A percentile compares a stretch with the other conserved stretches of the same genome.
phyloP scores from a whole-genome alignment of 345 rosid genomes.

The Dipteronia sinensis region DNA sequence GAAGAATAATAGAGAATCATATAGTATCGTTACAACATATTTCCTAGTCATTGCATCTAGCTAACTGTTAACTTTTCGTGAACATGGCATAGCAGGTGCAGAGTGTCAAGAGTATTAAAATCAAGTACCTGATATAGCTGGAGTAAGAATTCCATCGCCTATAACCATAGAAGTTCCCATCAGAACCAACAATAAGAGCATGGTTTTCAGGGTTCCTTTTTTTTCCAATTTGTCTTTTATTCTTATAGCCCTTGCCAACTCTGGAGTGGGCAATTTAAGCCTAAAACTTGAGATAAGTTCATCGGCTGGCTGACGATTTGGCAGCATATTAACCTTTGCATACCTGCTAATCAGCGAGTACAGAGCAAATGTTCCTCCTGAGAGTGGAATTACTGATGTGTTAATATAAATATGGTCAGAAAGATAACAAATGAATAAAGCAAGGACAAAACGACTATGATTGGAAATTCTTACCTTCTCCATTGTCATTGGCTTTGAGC shows the following conservation, averaged over 20 bases:
- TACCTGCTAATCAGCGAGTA: conserved; percentile 88
- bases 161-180: conserved; percentile 98
- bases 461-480: conserved; percentile 61
- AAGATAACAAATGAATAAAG: conserved; percentile 1
- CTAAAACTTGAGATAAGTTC: conserved; percentile 85
- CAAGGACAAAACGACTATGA: background rate
- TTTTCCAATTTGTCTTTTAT: conserved; percentile 83
- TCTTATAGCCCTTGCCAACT: conserved; percentile 76
- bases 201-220: conserved; percentile 69
- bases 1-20: background rate
- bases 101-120: background rate
- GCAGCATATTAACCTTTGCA: conserved; percentile 84
- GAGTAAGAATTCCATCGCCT: conserved; percentile 96
- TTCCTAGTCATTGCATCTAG: conserved; percentile 1
- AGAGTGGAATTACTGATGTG: conserved; percentile 28
- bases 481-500: conserved; percentile 95
- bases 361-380: conserved; percentile 98
- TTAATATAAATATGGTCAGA: conserved; percentile 16
- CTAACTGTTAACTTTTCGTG: background rate
- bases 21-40: background rate
- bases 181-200: conserved; percentile 75
- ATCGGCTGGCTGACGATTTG: conserved; percentile 95
- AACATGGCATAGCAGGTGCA: background rate
- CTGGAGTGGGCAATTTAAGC: conserved; percentile 94
- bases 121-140: conserved; percentile 84